Percentiles rank a stretch among this genome's conserved stretches.
Evolutionary conservation across 1,284 basidiomycete species (phyloP).

Genomic region (Tylopilus sp.): DNA sequence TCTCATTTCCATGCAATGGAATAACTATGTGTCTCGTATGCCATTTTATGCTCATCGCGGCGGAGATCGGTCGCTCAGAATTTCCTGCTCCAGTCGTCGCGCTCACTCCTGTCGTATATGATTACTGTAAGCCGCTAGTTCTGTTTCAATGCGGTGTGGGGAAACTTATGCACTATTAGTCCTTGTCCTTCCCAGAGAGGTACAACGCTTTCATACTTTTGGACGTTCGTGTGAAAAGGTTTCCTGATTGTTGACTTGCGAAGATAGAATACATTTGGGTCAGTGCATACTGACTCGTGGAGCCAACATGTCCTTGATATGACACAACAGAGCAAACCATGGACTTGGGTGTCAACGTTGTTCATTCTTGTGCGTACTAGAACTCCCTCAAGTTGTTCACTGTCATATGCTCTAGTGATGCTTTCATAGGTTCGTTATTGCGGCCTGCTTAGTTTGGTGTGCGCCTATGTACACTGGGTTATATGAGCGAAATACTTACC

Average conservation of each 20-base stretch:
- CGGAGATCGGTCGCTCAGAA: too few relatives aligned
- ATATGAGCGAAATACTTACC: background rate
- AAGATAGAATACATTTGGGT: conserved; percentile 26
- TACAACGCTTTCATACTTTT: background rate
- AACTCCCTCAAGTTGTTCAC: background rate
- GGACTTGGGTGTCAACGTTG: conserved; percentile 15
- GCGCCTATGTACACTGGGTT: background rate
- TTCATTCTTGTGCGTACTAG: conserved; percentile 10
- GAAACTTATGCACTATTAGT: background rate
- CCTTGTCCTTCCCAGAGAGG: conserved; percentile 8
- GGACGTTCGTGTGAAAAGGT: too few relatives aligned
- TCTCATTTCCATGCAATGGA: too few relatives aligned
- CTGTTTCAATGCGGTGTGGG: background rate
- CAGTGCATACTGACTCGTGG: background rate
- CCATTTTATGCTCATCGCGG: too few relatives aligned
- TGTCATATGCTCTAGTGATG: background rate
- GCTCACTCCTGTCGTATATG: conserved; percentile 7
- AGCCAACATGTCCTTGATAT: background rate
- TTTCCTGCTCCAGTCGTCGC: background rate
- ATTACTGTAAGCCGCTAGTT: background rate
- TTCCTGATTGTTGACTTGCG: background rate
- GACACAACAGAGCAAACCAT: conserved; percentile 14
- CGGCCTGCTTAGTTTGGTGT: background rate
- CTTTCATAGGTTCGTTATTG: background rate
- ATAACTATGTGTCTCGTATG: too few relatives aligned